Evolutionary conservation across 1,284 basidiomycete genomes (phyloP), one percentile per base, ranked within the genome.

Genomic region (Limonomyces culmigenus): DNA sequence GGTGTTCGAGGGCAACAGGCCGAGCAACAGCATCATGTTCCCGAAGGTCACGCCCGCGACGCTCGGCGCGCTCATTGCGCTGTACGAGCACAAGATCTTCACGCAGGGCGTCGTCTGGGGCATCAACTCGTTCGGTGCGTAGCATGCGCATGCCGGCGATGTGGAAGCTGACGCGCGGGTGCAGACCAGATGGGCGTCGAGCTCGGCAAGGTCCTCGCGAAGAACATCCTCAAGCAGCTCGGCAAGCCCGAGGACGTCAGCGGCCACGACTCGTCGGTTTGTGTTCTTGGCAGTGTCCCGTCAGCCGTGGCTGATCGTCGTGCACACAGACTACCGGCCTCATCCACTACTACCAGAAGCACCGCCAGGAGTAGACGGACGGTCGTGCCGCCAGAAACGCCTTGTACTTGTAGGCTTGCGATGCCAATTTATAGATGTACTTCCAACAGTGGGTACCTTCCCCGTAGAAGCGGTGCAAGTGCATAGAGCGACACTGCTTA

Each of bases 41-140:
- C 86, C 91, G 29, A 65, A 88, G 46, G 61, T 97, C 49, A 96
- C 89, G 1, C 93, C 95, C 10, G 73, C 77, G 31, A 84, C 80
- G 4, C 76, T 97, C 20, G 92, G 74, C 34, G 79, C 87, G 1
- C 61, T 93, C 35, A 80, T 93, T 50, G 85, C 83, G n/a, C 51
- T 93, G 45, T 93, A 93, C 54, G 93, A 98, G 62, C 93, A 98
- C 70, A 98, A 98, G 71, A 96, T 98, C 53, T 95, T 96, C 57
- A 83, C 86, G 0, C 95, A 98, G 58, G 93, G 93, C 51, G 83
- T 86, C 35, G 70, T 97, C 43, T 97, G 92, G 92, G 86, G 88
- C 33, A 95, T 98, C 67, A 98, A 98, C 69, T 93, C 88, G 8
- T 98, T 85, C 55, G 87, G n/a, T n/a, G n/a, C n/a, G n/a, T n/a